Conservation (phyloP, 2,329 filamentous ascomycete genomes). For the Ascosphaera aggregata region DNA sequence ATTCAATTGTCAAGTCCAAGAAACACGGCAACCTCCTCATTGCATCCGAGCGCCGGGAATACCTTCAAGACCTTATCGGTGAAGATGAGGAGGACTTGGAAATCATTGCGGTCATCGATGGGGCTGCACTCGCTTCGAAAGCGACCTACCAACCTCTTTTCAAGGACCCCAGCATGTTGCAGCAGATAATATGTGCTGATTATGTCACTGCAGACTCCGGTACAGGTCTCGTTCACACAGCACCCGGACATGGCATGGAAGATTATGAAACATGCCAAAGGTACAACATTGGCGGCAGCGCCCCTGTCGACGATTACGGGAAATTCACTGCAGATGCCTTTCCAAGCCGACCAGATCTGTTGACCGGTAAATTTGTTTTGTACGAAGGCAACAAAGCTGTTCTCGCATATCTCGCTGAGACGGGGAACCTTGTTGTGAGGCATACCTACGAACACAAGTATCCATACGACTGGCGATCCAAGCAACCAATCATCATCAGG, state of each 20-base stretch:
- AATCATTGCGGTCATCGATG: constrained; percentile 35
- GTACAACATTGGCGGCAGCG: constrained; percentile 48
- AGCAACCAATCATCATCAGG: constrained; percentile 69
- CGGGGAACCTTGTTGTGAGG: constrained; percentile 38
- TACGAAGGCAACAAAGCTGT: constrained; percentile 46
- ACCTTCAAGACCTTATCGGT: constrained; percentile 27
- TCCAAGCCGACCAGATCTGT: constrained; percentile 38
- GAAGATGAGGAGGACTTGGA: constrained; percentile 24
- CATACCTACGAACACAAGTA: constrained; percentile 75
- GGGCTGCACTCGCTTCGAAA: constrained; percentile 37
- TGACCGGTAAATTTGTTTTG: constrained; percentile 52
- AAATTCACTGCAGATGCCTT: constrained; percentile 60
- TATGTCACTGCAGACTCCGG: constrained; percentile 85
- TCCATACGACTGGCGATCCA: constrained; percentile 94
- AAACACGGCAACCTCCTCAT: constrained; percentile 41
- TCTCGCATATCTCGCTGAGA: constrained; percentile 39
- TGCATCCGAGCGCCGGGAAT: constrained; percentile 44
- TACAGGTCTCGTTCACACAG: constrained; percentile 81
- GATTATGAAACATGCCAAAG: constrained; percentile 66
- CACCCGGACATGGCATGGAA: constrained; percentile 89
- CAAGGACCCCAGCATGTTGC: constrained; percentile 32
- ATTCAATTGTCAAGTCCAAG: constrained; percentile 39
- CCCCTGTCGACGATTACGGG: constrained; percentile 65
- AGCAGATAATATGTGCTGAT: constrained; percentile 57
- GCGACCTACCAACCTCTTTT: constrained; percentile 50